These are phyloP conservation scores for Baorangia bicolor DNA, from an alignment of 768 basidiomycete species.

Conservation along the genomic window DNA sequence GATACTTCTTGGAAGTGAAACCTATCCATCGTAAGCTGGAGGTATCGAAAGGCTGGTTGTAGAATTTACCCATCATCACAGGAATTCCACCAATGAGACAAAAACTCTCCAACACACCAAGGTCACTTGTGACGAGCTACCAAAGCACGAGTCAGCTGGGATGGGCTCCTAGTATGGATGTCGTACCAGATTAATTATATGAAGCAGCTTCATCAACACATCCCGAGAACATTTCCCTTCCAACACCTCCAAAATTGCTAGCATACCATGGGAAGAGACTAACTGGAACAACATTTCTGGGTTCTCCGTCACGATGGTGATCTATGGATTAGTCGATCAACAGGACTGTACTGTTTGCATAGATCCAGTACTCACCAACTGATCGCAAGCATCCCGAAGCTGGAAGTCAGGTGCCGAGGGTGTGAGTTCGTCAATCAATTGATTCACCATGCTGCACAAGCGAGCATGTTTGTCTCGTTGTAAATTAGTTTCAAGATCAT, in stretches of 20 bases:
- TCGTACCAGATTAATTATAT: slow-evolving; percentile 82
- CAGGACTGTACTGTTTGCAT: not conserved
- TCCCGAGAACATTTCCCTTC: slow-evolving; percentile 87
- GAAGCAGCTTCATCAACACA: slow-evolving; percentile 79
- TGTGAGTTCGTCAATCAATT: slow-evolving; percentile 83
- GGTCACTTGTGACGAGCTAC: slow-evolving; percentile 67
- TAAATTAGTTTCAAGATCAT: slow-evolving; percentile 89
- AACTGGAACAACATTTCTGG: slow-evolving; percentile 88
- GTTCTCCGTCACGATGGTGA: slow-evolving; percentile 70
- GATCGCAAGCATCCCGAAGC: slow-evolving; percentile 81
- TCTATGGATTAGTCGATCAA: slow-evolving; percentile 41
- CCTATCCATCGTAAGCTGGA: slow-evolving; percentile 40
- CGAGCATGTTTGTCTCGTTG: slow-evolving; percentile 93
- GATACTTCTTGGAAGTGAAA: slow-evolving; percentile 93
- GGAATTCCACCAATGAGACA: slow-evolving; percentile 95
- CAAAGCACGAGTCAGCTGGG: not conserved
- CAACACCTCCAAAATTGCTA: slow-evolving; percentile 90
- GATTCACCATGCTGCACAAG: slow-evolving; percentile 75
- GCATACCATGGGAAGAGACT: slow-evolving; percentile 91
- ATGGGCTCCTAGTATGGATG: not conserved
- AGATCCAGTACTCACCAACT: slow-evolving; percentile 57
- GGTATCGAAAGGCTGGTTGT: not conserved
- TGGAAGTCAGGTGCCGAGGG: slow-evolving; percentile 81
- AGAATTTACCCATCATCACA: slow-evolving; percentile 79
- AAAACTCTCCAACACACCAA: slow-evolving; percentile 90